A percentile compares a stretch with the other conserved stretches of the same genome.
These are phyloP conservation scores for Entomortierella lignicola DNA, from an alignment of 192 early-diverging fungal genomes.

Conservation along the genomic window DNA sequence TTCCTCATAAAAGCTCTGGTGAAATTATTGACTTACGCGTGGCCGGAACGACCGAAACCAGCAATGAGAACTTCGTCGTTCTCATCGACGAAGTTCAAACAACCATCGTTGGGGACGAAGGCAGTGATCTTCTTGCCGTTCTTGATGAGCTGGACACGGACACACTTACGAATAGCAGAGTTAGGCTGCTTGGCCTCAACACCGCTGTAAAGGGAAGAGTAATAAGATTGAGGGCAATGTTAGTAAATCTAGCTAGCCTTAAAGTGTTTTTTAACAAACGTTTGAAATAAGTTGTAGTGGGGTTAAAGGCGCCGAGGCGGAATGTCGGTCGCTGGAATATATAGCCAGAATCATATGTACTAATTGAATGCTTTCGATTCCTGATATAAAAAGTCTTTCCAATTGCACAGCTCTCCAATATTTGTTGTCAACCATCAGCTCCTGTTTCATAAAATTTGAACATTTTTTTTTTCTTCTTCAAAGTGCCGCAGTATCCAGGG, in stretches of 20 bases:
- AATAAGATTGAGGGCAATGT: not conserved
- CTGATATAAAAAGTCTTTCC: too few relatives aligned
- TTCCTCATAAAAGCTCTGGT: not conserved
- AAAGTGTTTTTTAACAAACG: too few relatives aligned
- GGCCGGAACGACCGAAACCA: constrained; percentile 99
- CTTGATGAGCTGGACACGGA: constrained; percentile 99
- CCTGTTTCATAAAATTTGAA: too few relatives aligned
- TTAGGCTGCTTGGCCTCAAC: constrained; percentile 99
- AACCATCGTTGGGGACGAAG: constrained; percentile 99
- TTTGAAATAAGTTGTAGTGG: too few relatives aligned
- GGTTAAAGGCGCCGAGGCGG: too few relatives aligned
- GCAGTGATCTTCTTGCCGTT: constrained; percentile 99
- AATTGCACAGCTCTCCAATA: too few relatives aligned
- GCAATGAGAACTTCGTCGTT: constrained; percentile 99
- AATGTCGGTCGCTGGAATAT: too few relatives aligned
- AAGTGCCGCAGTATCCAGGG: not conserved
- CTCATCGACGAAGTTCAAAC: constrained; percentile 99
- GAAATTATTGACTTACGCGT: constrained; percentile 72
- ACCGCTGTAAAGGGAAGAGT: constrained; percentile 70
- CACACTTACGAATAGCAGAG: constrained; percentile 99
- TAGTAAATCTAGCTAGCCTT: not conserved
- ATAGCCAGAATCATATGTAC: too few relatives aligned
- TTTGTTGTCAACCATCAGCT: too few relatives aligned
- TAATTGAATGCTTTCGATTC: too few relatives aligned
- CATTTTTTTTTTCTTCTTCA: not conserved